phyloP scores from a whole-genome alignment of 176 grass and related monocot species.

The Avena eriantha region DNA sequence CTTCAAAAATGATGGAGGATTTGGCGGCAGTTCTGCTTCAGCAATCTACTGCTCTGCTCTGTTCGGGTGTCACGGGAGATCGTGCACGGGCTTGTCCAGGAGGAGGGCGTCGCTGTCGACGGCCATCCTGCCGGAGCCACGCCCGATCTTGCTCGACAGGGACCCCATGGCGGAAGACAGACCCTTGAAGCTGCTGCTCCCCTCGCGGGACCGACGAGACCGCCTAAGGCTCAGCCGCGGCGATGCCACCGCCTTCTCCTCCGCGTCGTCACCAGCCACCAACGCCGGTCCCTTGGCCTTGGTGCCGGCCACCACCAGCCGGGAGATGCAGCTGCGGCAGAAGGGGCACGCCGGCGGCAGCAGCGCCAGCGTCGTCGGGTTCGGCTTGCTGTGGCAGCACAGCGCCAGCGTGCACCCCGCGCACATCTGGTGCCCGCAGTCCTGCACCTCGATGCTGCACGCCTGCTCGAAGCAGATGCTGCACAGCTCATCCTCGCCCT shows the following conservation, averaged over 20 bases:
- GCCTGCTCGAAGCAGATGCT: slow-evolving; percentile 94
- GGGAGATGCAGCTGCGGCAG: slow-evolving; percentile 85
- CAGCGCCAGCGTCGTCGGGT: slow-evolving; percentile 50
- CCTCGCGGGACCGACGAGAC: slow-evolving; percentile 57
- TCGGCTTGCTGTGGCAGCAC: slow-evolving; percentile 94
- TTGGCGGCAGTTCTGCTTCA: slow-evolving; percentile 18
- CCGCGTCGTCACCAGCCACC: background rate
- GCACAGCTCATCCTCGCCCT: slow-evolving; percentile 56
- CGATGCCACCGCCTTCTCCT: background rate
- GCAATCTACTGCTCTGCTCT: background rate
- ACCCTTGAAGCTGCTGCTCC: slow-evolving; percentile 77
- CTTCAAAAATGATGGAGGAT: background rate
- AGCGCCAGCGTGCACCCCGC: slow-evolving; percentile 86
- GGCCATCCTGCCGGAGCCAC: slow-evolving; percentile 31
- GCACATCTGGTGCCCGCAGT: slow-evolving; percentile 96
- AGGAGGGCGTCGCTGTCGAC: background rate
- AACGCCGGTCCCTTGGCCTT: background rate
- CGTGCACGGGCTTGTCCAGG: background rate
- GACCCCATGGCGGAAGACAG: slow-evolving; percentile 56
- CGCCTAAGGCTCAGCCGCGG: slow-evolving; percentile 47
- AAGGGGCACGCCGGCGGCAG: slow-evolving; percentile 79
- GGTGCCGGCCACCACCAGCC: slow-evolving; percentile 63
- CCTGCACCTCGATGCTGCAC: slow-evolving; percentile 85
- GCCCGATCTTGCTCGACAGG: slow-evolving; percentile 53
- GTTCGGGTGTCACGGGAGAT: background rate